A percentile compares a stretch with the other conserved stretches of the same genome.
Evolutionary conservation across 495 filamentous ascomycete genomes (phyloP).

Genomic region (Amniculicola lignicola): DNA sequence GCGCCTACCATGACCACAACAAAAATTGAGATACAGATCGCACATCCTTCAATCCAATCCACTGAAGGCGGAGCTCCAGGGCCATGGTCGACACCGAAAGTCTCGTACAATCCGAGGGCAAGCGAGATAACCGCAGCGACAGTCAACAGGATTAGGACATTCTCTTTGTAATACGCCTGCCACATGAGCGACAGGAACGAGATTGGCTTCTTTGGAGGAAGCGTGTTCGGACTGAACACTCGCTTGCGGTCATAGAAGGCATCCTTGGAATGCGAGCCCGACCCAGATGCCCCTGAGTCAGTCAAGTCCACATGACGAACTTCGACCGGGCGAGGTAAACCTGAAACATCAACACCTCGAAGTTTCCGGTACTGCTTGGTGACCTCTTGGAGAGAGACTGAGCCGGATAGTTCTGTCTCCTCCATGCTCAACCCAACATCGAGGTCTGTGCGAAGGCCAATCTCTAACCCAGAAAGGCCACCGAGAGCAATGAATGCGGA

Average conservation of each 20-base stretch:
- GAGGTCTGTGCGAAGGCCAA: conserved; percentile 69
- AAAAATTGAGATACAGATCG: conserved; percentile 46
- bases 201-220: conserved; percentile 70
- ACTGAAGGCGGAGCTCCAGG: conserved; percentile 36
- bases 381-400: conserved; percentile 67
- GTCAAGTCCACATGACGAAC: conserved; percentile 30
- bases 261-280: conserved; percentile 38
- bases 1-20: conserved; percentile 48
- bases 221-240: conserved; percentile 63
- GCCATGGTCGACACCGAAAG: conserved; percentile 44
- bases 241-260: conserved; percentile 61
- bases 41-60: conserved; percentile 49
- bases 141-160: conserved; percentile 74
- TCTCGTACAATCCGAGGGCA: conserved; percentile 71
- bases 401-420: conserved; percentile 61
- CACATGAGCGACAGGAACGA: conserved; percentile 70
- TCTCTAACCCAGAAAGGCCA: conserved; percentile 71
- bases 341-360: conserved; percentile 4
- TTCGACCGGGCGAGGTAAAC: conserved; percentile 19
- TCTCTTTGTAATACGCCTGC: conserved; percentile 75
- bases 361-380: conserved; percentile 24
- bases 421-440: conserved; percentile 69
- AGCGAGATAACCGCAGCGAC: conserved; percentile 77
- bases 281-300: conserved; percentile 36
- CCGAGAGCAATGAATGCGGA: conserved; percentile 74